Conservation (phyloP, 2,329 filamentous ascomycete species). For the Phaeosphaeria sp. region DNA sequence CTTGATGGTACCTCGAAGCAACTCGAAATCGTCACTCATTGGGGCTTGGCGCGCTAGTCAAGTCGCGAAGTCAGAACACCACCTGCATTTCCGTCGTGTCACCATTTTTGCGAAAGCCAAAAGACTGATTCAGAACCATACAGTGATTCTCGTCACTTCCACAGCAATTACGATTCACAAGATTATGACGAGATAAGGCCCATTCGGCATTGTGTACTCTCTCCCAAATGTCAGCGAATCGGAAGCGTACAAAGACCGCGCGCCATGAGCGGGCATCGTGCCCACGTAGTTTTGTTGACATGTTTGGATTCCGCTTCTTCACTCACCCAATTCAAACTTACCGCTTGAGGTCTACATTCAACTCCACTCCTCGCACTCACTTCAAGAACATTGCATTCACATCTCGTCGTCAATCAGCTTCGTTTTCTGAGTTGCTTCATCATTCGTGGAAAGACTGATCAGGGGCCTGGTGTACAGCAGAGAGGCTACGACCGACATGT, state of each 20-base stretch:
- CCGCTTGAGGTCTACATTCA: slow-evolving; percentile 36
- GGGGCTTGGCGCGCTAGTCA: neutral
- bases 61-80: neutral
- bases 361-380: neutral
- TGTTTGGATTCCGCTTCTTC: slow-evolving; percentile 72
- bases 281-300: slow-evolving; percentile 43
- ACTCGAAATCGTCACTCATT: slow-evolving; percentile 22
- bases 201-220: neutral
- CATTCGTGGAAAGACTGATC: neutral
- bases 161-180: too few relatives aligned
- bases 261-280: neutral
- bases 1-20: slow-evolving; percentile 10
- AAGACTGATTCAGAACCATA: neutral
- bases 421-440: neutral
- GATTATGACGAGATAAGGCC: too few relatives aligned
- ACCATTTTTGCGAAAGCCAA: neutral
- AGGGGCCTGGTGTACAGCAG: neutral
- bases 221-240: slow-evolving; percentile 13
- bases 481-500: slow-evolving; percentile 9
- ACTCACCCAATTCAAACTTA: neutral
- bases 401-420: neutral
- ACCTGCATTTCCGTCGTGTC: neutral
- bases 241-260: slow-evolving; percentile 15
- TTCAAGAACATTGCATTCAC: neutral
- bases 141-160: too few relatives aligned